A percentile compares a stretch with the other conserved stretches of the same genome.
Conservation (phyloP, 768 basidiomycete genomes). For the Vishniacozyma victoriae region DNA sequence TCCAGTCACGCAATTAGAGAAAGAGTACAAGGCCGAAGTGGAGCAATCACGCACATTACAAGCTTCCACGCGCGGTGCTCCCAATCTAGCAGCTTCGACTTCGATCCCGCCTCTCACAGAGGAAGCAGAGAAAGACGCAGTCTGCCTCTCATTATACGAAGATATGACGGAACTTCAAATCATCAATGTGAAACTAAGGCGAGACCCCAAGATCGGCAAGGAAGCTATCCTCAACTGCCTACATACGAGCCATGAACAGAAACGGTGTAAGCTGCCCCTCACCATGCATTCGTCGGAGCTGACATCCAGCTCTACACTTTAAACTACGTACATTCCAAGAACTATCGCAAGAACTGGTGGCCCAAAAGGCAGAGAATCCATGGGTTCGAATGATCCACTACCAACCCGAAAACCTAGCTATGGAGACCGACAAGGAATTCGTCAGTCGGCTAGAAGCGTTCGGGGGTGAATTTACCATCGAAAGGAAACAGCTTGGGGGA, state of each 20-base stretch:
- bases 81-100: constrained; percentile 1
- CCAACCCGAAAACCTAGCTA: constrained; percentile 29
- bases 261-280: constrained; percentile 4
- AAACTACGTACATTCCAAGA: constrained; percentile 35
- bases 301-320: constrained; percentile 36
- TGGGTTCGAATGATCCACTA: constrained; percentile 32
- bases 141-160: constrained; percentile 71
- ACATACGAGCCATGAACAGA: constrained; percentile 20
- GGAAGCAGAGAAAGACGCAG: constrained; percentile 54
- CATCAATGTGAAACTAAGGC: constrained; percentile 56
- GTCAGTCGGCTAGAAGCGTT: constrained; percentile 29
- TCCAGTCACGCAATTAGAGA: constrained; percentile 24
- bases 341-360: constrained; percentile 12
- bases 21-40: constrained; percentile 39
- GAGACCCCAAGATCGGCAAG: constrained; percentile 52
- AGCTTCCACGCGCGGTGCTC: background rate
- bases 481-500: constrained; percentile 25
- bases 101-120: constrained; percentile 22
- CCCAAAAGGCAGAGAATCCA: constrained; percentile 10
- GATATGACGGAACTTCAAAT: constrained; percentile 77
- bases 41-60: constrained; percentile 27
- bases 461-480: constrained; percentile 22
- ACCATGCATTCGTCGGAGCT: background rate
- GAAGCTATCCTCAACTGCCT: constrained; percentile 64
- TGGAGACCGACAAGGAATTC: constrained; percentile 36